Percentiles rank a stretch among this genome's conserved stretches.
Conservation (phyloP, 345 rosid genomes). For the Viola odorata region DNA sequence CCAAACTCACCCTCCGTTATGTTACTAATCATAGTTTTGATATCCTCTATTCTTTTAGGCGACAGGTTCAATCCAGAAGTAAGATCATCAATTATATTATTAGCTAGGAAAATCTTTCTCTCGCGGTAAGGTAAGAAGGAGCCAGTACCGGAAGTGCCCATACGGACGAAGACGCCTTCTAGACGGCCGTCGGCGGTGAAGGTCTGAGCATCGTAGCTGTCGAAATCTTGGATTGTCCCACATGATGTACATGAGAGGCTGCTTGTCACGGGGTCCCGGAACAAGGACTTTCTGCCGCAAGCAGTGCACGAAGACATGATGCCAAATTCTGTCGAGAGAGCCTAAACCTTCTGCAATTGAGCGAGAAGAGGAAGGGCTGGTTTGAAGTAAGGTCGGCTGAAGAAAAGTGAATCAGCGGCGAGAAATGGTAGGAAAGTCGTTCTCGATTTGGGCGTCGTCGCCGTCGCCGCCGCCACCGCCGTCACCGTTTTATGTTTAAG, state of each 20-base stretch:
- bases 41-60: slow-evolving; percentile 16
- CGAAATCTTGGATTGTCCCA: slow-evolving; percentile 36
- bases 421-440: too few species aligned
- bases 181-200: slow-evolving; percentile 52
- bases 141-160: slow-evolving; percentile 62
- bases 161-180: slow-evolving; percentile 42
- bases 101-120: slow-evolving; percentile 57
- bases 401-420: too few species aligned
- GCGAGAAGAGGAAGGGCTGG: too few species aligned
- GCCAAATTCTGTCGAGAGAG: background rate
- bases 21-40: slow-evolving; percentile 32
- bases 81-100: slow-evolving; percentile 34
- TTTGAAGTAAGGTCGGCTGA: too few species aligned
- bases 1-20: slow-evolving; percentile 69
- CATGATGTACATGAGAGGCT: slow-evolving; percentile 41
- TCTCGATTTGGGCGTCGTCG: too few species aligned
- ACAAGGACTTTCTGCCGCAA: slow-evolving; percentile 40
- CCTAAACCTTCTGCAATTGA: too few species aligned
- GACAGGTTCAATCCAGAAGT: slow-evolving; percentile 25
- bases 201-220: slow-evolving; percentile 41
- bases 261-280: slow-evolving; percentile 43
- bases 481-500: too few species aligned
- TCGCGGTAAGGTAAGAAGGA: slow-evolving; percentile 42
- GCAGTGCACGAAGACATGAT: background rate
- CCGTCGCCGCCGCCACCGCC: too few species aligned